Evolutionary conservation across 371 early-diverging fungal genomes (phyloP).

Genomic region (Parasitella parasitica): DNA sequence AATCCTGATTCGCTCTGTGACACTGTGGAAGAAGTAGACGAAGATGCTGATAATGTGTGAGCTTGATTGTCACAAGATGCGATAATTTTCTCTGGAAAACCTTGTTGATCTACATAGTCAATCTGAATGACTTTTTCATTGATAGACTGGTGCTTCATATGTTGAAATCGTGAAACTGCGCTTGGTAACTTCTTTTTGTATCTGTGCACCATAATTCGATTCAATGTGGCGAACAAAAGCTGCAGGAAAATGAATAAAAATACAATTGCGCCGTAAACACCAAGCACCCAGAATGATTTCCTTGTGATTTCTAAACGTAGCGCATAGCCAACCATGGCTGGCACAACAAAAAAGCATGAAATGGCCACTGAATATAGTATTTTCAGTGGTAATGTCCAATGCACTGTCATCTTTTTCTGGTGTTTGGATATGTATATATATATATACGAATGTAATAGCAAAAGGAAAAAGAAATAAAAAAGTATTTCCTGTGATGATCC

Average conservation of each 20-base stretch:
- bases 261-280: conserved; percentile 47
- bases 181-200: conserved; percentile 14
- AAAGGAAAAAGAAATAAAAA: not conserved
- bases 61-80: not conserved
- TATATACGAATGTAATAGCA: no score
- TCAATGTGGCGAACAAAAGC: conserved; percentile 42
- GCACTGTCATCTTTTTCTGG: not conserved
- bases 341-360: conserved; percentile 44
- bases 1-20: conserved; percentile 4
- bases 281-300: conserved; percentile 36
- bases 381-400: conserved; percentile 44
- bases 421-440: not conserved
- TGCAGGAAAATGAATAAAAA: conserved; percentile 41
- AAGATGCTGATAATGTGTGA: not conserved
- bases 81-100: not conserved
- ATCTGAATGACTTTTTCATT: conserved; percentile 4
- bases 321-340: conserved; percentile 48
- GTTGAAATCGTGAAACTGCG: not conserved
- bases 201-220: conserved; percentile 26
- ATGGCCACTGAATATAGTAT: conserved; percentile 39
- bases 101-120: not conserved
- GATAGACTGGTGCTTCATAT: not conserved
- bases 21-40: not conserved
- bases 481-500: no score
- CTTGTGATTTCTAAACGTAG: conserved; percentile 29